Evolutionary conservation across 148 eudicot genomes (phyloP).

Genomic region (Heliosperma pusillum): DNA sequence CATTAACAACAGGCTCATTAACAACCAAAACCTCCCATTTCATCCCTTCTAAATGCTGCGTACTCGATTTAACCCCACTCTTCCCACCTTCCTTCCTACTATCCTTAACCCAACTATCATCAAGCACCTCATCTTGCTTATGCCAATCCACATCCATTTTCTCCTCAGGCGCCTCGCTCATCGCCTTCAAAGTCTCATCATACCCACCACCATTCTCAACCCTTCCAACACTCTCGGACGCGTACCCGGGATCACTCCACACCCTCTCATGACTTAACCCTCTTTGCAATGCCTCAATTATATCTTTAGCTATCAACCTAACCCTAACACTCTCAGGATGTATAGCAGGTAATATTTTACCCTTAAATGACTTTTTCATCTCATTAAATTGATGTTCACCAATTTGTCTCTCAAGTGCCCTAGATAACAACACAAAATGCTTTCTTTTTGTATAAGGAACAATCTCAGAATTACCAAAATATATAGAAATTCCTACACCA

Average conservation of each 20-base stretch:
- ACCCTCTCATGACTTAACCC: constrained; percentile 66
- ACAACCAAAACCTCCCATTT: constrained; percentile 90
- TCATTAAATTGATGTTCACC: constrained; percentile 53
- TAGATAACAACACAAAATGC: constrained; percentile 59
- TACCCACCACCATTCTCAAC: constrained; percentile 22
- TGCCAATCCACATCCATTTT: constrained; percentile 37
- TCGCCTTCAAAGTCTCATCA: constrained; percentile 37
- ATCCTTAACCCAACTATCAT: constrained; percentile 77
- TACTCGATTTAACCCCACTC: constrained; percentile 34
- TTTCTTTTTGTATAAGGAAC: constrained; percentile 70
- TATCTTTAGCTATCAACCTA: constrained; percentile 57
- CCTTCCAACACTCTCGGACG: constrained; percentile 24
- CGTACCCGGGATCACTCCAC: constrained; percentile 67
- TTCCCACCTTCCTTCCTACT: constrained; percentile 60
- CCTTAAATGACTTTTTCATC: constrained; percentile 44
- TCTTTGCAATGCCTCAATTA: constrained; percentile 66
- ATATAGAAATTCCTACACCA: constrained; percentile 44
- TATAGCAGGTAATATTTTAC: constrained; percentile 67
- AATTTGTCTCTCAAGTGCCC: constrained; percentile 36
- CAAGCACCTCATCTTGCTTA: constrained; percentile 63
- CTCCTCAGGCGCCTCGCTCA: constrained; percentile 37
- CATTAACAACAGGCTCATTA: constrained; percentile 70
- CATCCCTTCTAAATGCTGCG: constrained; percentile 71
- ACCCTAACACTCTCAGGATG: constrained; percentile 80
- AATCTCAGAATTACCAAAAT: constrained; percentile 55